These are phyloP conservation scores for Leavenworthia alabamica DNA, from an alignment of 345 rosid species.

Conservation along the genomic window DNA sequence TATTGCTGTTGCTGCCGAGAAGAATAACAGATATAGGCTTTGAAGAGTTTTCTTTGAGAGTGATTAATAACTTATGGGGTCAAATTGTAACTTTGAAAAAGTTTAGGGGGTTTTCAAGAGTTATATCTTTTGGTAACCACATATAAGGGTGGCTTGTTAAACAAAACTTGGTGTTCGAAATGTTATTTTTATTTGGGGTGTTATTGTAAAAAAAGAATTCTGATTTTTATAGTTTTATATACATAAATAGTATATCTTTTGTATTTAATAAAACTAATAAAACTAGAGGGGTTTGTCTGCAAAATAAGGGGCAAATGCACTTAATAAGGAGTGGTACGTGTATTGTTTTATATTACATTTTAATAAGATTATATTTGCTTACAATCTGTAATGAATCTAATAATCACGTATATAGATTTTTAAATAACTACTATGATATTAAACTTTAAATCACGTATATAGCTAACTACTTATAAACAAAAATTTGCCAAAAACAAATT, in stretches of 20 bases:
- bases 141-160: background rate
- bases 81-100: constrained; percentile 7
- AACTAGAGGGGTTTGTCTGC: background rate
- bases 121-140: background rate
- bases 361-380: background rate
- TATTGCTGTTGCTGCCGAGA: constrained; percentile 57
- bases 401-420: no score
- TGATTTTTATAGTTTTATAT: background rate
- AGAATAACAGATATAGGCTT: constrained; percentile 43
- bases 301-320: background rate
- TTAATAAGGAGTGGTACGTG: background rate
- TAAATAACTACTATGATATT: background rate
- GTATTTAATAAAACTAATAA: no score
- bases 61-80: background rate
- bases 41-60: constrained; percentile 21
- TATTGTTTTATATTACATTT: background rate
- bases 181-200: background rate
- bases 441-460: no score
- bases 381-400: no score
- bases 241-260: background rate
- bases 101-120: background rate
- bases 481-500: background rate
- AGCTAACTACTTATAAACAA: background rate
- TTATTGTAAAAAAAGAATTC: background rate
- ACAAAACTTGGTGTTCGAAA: background rate